Conservation (phyloP, 129 eudicot genomes). For the Helichrysum umbraculigerum region DNA sequence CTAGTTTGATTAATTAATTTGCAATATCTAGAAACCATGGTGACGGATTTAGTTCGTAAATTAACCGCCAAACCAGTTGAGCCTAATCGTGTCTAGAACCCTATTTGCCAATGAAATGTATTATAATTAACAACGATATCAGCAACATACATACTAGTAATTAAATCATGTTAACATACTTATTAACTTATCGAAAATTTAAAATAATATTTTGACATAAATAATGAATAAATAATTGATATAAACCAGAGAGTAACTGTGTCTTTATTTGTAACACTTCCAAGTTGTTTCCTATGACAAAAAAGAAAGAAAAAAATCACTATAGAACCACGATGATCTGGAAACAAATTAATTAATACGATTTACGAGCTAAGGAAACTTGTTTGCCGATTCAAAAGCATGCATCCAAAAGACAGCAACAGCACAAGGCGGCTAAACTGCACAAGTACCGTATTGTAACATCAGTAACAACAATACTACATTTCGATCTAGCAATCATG, state of each 20-base stretch:
- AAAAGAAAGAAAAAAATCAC: neutral
- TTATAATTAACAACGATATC: too few species aligned
- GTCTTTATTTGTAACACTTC: neutral
- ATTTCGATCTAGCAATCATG: neutral
- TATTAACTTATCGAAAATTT: too few species aligned
- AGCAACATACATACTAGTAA: too few species aligned
- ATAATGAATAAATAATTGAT: too few species aligned
- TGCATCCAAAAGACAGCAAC: slow-evolving; percentile 81
- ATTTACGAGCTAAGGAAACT: neutral
- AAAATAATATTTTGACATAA: neutral
- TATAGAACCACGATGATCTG: neutral
- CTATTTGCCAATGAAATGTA: too few species aligned
- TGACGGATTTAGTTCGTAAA: too few species aligned
- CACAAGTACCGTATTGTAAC: slow-evolving; percentile 22
- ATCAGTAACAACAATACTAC: neutral
- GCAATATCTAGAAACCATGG: too few species aligned
- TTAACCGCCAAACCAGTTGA: too few species aligned
- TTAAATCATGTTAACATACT: too few species aligned
- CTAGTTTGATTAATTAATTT: too few species aligned
- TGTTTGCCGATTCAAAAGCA: slow-evolving; percentile 47
- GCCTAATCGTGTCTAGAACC: too few species aligned
- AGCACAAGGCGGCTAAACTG: slow-evolving; percentile 86
- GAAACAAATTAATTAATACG: neutral
- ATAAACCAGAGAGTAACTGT: neutral
- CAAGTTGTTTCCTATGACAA: neutral